phyloP scores from a whole-genome alignment of 179 eudicot genomes.

The Camellia oleifera region DNA sequence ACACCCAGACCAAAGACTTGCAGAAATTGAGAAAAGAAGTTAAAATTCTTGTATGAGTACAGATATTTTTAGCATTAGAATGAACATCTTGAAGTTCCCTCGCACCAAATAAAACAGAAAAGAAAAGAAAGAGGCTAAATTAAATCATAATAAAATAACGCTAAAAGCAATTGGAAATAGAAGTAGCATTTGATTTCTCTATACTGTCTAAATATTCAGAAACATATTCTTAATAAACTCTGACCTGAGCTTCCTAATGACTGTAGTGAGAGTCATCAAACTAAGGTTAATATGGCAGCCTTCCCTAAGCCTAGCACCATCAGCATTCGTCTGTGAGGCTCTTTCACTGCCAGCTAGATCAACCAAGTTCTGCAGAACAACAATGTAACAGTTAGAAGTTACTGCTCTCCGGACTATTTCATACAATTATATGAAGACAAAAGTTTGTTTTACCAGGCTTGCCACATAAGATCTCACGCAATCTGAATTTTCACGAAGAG shows the following conservation, averaged over 20 bases:
- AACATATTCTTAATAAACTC: neutral
- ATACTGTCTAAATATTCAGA: neutral
- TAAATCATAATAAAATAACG: neutral
- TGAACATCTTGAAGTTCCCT: neutral
- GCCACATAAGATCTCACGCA: constrained; percentile 86
- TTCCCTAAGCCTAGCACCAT: constrained; percentile 92
- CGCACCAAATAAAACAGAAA: neutral
- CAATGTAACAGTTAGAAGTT: neutral
- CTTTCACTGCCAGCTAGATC: constrained; percentile 99
- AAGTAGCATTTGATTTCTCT: neutral
- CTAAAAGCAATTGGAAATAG: too few species aligned
- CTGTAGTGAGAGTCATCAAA: constrained; percentile 93
- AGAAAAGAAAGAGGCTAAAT: neutral
- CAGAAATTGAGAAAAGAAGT: neutral
- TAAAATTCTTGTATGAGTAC: too few species aligned
- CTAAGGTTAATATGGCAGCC: constrained; percentile 96
- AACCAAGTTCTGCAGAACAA: constrained; percentile 71
- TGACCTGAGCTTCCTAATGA: constrained; percentile 93
- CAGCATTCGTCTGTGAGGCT: constrained; percentile 91
- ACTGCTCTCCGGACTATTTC: neutral
- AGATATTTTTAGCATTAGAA: too few species aligned
- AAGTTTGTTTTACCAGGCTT: constrained; percentile 60
- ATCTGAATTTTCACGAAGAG: constrained; percentile 80
- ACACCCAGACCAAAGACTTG: neutral
- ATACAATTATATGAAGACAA: neutral